These are phyloP conservation scores for Microdochium trichocladiopsis DNA, from an alignment of 2,329 filamentous ascomycete genomes.

Conservation along the genomic window DNA sequence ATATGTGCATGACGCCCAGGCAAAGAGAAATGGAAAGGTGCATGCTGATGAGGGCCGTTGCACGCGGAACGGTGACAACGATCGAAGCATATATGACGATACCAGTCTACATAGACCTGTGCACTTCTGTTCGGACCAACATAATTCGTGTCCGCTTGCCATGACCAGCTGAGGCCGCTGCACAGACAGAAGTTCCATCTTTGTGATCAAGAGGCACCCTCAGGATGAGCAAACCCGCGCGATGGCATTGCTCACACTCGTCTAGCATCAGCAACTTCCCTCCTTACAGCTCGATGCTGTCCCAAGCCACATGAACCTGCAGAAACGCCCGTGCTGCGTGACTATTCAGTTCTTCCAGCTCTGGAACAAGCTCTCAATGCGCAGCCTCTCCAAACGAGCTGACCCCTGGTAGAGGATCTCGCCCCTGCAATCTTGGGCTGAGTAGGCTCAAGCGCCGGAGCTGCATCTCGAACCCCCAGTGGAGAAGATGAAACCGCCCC, in stretches of 20 bases:
- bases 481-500: background rate
- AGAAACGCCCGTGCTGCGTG: background rate
- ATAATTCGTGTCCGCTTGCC: no score
- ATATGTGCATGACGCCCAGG: no score
- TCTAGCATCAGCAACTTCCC: background rate
- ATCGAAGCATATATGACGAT: no score
- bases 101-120: no score
- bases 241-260: background rate
- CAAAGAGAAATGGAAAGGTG: no score
- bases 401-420: background rate
- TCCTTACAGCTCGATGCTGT: background rate
- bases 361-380: background rate
- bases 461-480: background rate
- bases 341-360: background rate
- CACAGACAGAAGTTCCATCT: no score
- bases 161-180: no score
- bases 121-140: no score
- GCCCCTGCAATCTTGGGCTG: background rate
- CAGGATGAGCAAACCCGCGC: background rate
- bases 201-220: background rate
- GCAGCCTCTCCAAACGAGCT: background rate
- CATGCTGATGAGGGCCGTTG: no score
- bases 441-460: no score
- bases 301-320: background rate
- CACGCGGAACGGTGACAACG: no score